Evolutionary conservation across 208 protist species (phyloP).

Genomic region (Crithidia fasciculata): DNA sequence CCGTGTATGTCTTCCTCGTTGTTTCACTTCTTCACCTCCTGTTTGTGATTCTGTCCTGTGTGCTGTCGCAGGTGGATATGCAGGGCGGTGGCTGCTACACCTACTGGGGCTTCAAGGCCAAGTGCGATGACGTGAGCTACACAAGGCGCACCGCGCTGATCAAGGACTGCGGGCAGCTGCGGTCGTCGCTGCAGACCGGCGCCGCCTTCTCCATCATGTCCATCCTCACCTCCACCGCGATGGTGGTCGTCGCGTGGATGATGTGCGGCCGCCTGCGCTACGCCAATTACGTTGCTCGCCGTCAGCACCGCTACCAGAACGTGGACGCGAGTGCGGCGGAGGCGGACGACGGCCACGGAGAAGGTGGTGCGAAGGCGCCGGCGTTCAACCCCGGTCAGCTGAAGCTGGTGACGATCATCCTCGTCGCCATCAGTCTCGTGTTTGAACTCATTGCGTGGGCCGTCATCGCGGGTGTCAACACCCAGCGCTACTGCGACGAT

Average conservation of each 20-base stretch:
- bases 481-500: slow-evolving; percentile 43
- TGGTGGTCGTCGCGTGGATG: slow-evolving; percentile 43
- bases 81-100: slow-evolving; percentile 74
- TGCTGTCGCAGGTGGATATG: slow-evolving; percentile 79
- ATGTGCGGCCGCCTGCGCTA: slow-evolving; percentile 46
- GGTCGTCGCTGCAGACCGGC: slow-evolving; percentile 45
- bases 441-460: slow-evolving; percentile 75
- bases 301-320: slow-evolving; percentile 20
- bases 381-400: slow-evolving; percentile 33
- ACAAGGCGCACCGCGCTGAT: slow-evolving; percentile 53
- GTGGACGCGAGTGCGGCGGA: slow-evolving; percentile 9
- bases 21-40: slow-evolving; percentile 51
- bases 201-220: slow-evolving; percentile 81
- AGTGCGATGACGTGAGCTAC: slow-evolving; percentile 77
- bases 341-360: not conserved
- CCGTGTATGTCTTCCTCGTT: slow-evolving; percentile 51
- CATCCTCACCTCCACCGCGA: slow-evolving; percentile 45
- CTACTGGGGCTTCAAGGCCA: slow-evolving; percentile 79
- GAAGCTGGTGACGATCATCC: slow-evolving; percentile 50
- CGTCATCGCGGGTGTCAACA: slow-evolving; percentile 48
- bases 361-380: slow-evolving; percentile 4
- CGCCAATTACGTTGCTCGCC: slow-evolving; percentile 13
- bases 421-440: slow-evolving; percentile 30
- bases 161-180: slow-evolving; percentile 27
- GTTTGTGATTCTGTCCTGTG: slow-evolving; percentile 62